Conservation (phyloP, 2,329 filamentous ascomycete species). For the Allantophomopsis lycopodina region DNA sequence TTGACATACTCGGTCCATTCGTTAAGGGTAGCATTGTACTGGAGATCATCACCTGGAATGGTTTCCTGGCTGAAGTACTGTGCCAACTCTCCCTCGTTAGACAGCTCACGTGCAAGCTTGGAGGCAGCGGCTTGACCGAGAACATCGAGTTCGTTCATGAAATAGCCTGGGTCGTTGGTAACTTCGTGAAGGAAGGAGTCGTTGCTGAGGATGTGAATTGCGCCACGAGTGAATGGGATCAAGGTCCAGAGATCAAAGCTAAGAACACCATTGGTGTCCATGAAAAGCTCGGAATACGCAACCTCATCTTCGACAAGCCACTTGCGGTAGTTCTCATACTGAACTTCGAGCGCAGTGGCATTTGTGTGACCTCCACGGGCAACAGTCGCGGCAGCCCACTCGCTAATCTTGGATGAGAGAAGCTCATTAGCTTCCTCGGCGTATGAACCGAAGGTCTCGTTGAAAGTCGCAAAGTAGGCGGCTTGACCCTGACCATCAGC, state of each 20-base stretch:
- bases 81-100: slow-evolving; percentile 3
- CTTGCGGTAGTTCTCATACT: slow-evolving; percentile 15
- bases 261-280: slow-evolving; percentile 13
- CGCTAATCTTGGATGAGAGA: slow-evolving; percentile 12
- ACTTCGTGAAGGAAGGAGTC: slow-evolving; percentile 15
- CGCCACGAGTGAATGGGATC: slow-evolving; percentile 17
- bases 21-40: slow-evolving; percentile 9
- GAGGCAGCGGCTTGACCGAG: slow-evolving; percentile 14
- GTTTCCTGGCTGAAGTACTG: not conserved
- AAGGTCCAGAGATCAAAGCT: slow-evolving; percentile 17
- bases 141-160: slow-evolving; percentile 16
- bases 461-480: slow-evolving; percentile 16
- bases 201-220: slow-evolving; percentile 8
- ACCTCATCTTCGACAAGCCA: slow-evolving; percentile 16
- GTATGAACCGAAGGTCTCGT: slow-evolving; percentile 12
- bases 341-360: slow-evolving; percentile 4
- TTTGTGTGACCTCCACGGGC: slow-evolving; percentile 15
- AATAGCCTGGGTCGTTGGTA: slow-evolving; percentile 13
- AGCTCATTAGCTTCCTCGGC: slow-evolving; percentile 7
- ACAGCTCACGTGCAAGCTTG: slow-evolving; percentile 13
- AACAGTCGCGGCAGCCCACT: slow-evolving; percentile 16
- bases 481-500: slow-evolving; percentile 14
- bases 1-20: slow-evolving; percentile 13
- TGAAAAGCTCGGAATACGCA: slow-evolving; percentile 14
- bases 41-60: slow-evolving; percentile 1